Evolutionary conservation across 1,284 basidiomycete species (phyloP), one percentile per base, ranked within the genome.

Genomic region (Microbotryum lychnidis-dioicae): DNA sequence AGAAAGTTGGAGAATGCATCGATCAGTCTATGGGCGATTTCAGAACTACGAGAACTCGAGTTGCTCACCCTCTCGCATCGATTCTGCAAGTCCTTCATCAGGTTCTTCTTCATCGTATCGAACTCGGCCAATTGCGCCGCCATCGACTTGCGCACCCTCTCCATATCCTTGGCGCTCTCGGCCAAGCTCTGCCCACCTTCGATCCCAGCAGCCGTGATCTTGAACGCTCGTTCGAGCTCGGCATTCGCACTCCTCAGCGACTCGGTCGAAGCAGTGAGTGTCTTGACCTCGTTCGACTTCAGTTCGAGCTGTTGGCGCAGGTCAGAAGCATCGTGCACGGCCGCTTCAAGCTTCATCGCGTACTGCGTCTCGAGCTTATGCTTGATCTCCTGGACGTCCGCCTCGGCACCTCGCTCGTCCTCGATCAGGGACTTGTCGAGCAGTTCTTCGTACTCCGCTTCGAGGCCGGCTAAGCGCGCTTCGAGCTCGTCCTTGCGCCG

Each of bases 81-180:
- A 77, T 98, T 97, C 79, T 97, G 96, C 68, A 99, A 79, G 79
- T 98, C 96, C 54, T 91, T 87, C 89, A 98, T 97, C 69, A 99
- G 82, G 64, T 89, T 94, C 80, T 97, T 96, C 83, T 98, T 98
- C 74, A 97, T 91, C 44, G 88, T 87, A 75, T 99, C 96, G 75
- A 98, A 99, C 75, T 99, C 96, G 69, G 92, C 89, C 68, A 97
- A 85, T 75, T 98, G 96, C 25, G 91, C 85, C 69, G 93, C 93
- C 79, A 97, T 93, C 21, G 91, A 89, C 79, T 97, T 97, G 71
- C 96, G 86, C 56, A 91, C 92, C 57, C 93, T 83, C 77, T 99
- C 97, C 71, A 98, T 84, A 77, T 99, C 97, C 76, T 93, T 88
- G 8, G 93, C 91, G 70, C 91, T 92, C 78, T 94, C 89, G 56